Conservation (phyloP, 2,329 filamentous ascomycete genomes). For the Arthrobotrys pseudoclavata region DNA sequence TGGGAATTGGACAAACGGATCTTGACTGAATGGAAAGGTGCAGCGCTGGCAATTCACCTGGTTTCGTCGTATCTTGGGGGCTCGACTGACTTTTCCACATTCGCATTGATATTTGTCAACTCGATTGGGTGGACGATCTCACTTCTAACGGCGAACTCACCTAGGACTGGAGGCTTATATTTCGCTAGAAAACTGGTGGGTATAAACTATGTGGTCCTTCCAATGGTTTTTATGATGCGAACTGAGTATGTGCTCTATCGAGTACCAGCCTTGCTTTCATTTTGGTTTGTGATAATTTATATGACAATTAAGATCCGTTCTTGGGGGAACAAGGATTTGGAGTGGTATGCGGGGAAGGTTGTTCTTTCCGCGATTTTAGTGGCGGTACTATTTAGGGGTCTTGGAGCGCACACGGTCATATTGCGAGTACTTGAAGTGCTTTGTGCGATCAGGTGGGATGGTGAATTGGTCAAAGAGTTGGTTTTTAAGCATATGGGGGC, state of each 20-base stretch:
- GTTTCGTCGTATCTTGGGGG: conserved; percentile 73
- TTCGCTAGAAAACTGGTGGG: conserved; percentile 71
- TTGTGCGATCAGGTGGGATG: conserved; percentile 70
- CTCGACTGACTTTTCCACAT: conserved; percentile 70
- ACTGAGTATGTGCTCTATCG: conserved; percentile 73
- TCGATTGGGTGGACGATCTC: conserved; percentile 75
- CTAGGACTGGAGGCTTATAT: conserved; percentile 66
- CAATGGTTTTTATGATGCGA: conserved; percentile 72
- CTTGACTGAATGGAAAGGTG: conserved; percentile 77
- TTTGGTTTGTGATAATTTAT: conserved; percentile 75
- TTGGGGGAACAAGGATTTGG: conserved; percentile 67
- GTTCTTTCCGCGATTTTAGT: conserved; percentile 68
- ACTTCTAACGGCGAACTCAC: conserved; percentile 69
- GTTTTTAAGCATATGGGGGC: conserved; percentile 71
- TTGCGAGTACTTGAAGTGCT: conserved; percentile 66
- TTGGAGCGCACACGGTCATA: conserved; percentile 65
- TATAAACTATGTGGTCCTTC: conserved; percentile 72
- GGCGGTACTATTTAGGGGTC: conserved; percentile 65
- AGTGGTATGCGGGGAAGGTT: conserved; percentile 69
- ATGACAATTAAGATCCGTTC: conserved; percentile 69
- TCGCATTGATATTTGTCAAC: conserved; percentile 72
- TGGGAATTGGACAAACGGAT: conserved; percentile 70
- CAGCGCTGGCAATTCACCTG: conserved; percentile 73
- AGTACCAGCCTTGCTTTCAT: conserved; percentile 73
- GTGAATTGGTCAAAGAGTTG: conserved; percentile 70